Conservation (phyloP, 179 eudicot species). For the Beta macrorhiza region DNA sequence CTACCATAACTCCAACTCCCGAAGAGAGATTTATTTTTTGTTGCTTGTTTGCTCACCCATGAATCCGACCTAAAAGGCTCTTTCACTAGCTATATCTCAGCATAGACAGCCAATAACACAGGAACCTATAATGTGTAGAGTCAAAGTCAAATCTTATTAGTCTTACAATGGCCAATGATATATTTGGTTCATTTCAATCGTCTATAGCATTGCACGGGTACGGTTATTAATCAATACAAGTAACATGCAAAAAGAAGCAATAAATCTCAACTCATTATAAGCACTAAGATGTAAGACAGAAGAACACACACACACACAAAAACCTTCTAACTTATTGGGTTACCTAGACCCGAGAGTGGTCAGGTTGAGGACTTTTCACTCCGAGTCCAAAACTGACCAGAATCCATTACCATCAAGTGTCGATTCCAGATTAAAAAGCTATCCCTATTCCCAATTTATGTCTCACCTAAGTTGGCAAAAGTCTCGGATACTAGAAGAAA, state of each 20-base stretch:
- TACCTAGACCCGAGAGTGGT: not conserved
- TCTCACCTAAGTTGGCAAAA: not conserved
- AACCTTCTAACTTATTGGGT: not conserved
- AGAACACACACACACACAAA: not conserved
- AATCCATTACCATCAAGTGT: too few species aligned
- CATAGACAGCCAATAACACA: too few species aligned
- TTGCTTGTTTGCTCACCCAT: too few species aligned
- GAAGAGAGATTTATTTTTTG: too few species aligned
- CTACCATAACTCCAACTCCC: too few species aligned
- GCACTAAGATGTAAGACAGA: not conserved
- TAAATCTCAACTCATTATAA: not conserved
- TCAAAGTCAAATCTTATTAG: not conserved
- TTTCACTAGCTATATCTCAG: too few species aligned
- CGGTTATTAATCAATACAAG: not conserved
- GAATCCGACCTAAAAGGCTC: too few species aligned
- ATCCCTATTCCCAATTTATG: too few species aligned
- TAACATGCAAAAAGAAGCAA: not conserved
- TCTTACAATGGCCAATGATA: not conserved
- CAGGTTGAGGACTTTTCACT: not conserved
- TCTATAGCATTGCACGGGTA: not conserved
- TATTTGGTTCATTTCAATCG: not conserved
- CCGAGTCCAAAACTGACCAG: too few species aligned
- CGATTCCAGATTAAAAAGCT: not conserved
- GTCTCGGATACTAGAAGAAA: slow-evolving; percentile 3
- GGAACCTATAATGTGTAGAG: not conserved